Percentiles rank a stretch among this genome's conserved stretches.
Conservation (phyloP, 805 yeast genomes). For the Metschnikowia colocasiae region DNA sequence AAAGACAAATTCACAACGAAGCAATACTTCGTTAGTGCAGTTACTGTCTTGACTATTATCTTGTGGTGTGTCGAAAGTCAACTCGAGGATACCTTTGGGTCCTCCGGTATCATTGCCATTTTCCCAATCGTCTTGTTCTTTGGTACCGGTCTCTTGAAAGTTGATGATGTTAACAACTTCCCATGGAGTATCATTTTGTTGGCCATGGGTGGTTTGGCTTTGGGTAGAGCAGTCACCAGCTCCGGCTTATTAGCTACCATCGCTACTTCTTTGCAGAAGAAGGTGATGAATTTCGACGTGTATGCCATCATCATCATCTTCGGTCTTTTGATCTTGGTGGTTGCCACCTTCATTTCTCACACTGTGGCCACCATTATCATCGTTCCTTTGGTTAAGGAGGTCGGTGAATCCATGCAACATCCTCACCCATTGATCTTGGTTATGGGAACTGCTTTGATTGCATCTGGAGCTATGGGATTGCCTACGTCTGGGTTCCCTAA, state of each 20-base stretch:
- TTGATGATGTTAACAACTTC: constrained; percentile 92
- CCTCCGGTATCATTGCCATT: constrained; percentile 94
- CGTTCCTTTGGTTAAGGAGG: constrained; percentile 40
- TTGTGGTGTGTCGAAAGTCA: constrained; percentile 88
- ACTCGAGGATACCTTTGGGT: constrained; percentile 74
- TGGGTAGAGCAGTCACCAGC: constrained; percentile 91
- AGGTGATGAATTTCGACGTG: constrained; percentile 64
- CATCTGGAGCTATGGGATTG: constrained; percentile 45
- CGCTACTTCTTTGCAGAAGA: constrained; percentile 62
- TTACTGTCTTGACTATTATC: constrained; percentile 67
- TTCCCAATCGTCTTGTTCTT: constrained; percentile 88
- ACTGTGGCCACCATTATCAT: constrained; percentile 44
- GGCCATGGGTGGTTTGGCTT: constrained; percentile 97
- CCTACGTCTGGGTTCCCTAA: constrained; percentile 45
- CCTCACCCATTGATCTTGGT: constrained; percentile 39
- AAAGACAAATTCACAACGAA: constrained; percentile 64
- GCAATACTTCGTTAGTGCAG: constrained; percentile 72
- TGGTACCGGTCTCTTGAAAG: constrained; percentile 81
- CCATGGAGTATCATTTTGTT: constrained; percentile 94
- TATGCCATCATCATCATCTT: constrained; percentile 74
- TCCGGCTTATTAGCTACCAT: constrained; percentile 81
- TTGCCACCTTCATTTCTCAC: constrained; percentile 44
- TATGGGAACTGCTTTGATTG: constrained; percentile 40
- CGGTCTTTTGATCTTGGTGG: constrained; percentile 38
- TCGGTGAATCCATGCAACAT: constrained; percentile 34